Evolutionary conservation across 2,329 filamentous ascomycete genomes (phyloP).

Genomic region (Anthostomella pinea): DNA sequence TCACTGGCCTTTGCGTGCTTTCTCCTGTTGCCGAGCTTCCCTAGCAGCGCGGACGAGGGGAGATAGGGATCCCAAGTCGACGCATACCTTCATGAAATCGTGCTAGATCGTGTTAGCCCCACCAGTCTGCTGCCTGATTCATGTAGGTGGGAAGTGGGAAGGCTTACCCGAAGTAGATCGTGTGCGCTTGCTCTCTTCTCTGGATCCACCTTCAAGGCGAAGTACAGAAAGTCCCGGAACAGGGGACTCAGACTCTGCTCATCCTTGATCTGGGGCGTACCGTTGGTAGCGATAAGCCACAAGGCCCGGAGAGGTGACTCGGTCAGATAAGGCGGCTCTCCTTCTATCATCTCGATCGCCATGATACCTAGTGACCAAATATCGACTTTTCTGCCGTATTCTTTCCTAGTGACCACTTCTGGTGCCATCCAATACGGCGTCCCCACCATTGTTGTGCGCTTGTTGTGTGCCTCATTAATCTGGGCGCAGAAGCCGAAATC

Average conservation of each 20-base stretch:
- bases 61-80: constrained; percentile 72
- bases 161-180: constrained; percentile 82
- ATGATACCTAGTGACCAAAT: constrained; percentile 99
- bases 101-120: constrained; percentile 51
- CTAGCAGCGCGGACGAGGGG: constrained; percentile 85
- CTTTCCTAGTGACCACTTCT: constrained; percentile 94
- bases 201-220: constrained; percentile 93
- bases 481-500: constrained; percentile 99
- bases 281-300: constrained; percentile 95
- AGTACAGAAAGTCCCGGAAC: constrained; percentile 88
- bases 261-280: constrained; percentile 92
- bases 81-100: constrained; percentile 75
- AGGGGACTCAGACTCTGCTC: constrained; percentile 76
- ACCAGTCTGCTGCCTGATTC: neutral
- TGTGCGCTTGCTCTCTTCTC: constrained; percentile 95
- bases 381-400: constrained; percentile 97
- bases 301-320: constrained; percentile 90
- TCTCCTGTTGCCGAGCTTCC: constrained; percentile 81
- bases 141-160: constrained; percentile 27
- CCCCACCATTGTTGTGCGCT: constrained; percentile 98
- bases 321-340: constrained; percentile 93
- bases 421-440: constrained; percentile 99
- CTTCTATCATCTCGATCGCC: constrained; percentile 99
- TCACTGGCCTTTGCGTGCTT: constrained; percentile 62
- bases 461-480: constrained; percentile 95